phyloP scores from a whole-genome alignment of 2,329 filamentous ascomycete genomes.

The Massarina eburnea region DNA sequence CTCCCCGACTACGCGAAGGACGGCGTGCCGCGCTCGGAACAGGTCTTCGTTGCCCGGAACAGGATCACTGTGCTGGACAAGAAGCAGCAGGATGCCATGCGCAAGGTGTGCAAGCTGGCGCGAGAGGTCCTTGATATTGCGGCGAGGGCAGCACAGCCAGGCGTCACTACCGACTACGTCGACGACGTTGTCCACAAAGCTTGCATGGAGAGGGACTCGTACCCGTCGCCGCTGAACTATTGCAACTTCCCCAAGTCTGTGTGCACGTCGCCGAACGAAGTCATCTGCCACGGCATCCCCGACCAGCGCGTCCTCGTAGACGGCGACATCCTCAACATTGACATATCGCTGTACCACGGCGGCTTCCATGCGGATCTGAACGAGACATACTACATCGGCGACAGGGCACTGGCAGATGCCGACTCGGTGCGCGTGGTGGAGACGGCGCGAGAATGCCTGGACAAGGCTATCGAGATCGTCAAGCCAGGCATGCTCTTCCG shows the following conservation, averaged over 20 bases:
- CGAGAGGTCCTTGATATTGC: slow-evolving; percentile 93
- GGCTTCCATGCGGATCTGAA: slow-evolving; percentile 97
- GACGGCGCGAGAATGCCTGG: slow-evolving; percentile 82
- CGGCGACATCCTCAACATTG: slow-evolving; percentile 96
- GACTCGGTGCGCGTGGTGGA: slow-evolving; percentile 91
- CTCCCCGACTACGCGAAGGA: slow-evolving; percentile 86
- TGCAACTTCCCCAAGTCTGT: slow-evolving; percentile 97
- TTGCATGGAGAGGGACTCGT: slow-evolving; percentile 87
- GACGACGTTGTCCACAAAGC: slow-evolving; percentile 95
- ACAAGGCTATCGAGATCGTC: slow-evolving; percentile 87
- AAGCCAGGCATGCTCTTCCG: slow-evolving; percentile 92
- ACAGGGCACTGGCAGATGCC: slow-evolving; percentile 78
- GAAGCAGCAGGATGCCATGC: slow-evolving; percentile 83
- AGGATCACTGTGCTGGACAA: slow-evolving; percentile 82
- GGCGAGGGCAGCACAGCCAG: slow-evolving; percentile 79
- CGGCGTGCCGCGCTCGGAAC: slow-evolving; percentile 71
- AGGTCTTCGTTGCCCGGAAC: slow-evolving; percentile 68
- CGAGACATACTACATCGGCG: slow-evolving; percentile 97
- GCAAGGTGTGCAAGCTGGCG: slow-evolving; percentile 83
- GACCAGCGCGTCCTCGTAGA: slow-evolving; percentile 85
- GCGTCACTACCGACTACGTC: slow-evolving; percentile 92
- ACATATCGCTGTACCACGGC: slow-evolving; percentile 90
- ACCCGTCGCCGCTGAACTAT: slow-evolving; percentile 94
- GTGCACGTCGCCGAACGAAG: slow-evolving; percentile 94
- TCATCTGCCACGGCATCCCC: slow-evolving; percentile 98